Evolutionary conservation across 2,329 filamentous ascomycete genomes (phyloP).

Genomic region (Paraconiothyrium sp.): DNA sequence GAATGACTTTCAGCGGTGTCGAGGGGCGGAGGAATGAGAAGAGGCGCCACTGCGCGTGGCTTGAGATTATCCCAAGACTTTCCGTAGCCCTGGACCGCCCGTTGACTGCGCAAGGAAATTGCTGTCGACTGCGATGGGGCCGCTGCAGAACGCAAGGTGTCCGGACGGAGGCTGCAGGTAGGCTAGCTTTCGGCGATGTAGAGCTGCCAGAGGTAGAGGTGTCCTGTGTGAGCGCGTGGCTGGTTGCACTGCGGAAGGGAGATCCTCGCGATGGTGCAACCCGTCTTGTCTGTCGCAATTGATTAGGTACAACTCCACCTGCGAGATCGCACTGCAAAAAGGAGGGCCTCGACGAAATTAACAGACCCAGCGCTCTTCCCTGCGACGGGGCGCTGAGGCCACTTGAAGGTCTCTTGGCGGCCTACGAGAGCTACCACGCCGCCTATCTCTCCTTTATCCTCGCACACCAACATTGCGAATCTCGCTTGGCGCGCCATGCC

Average conservation of each 20-base stretch:
- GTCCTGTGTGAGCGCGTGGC: slow-evolving; percentile 8
- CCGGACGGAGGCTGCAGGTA: slow-evolving; percentile 20
- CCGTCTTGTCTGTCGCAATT: slow-evolving; percentile 3
- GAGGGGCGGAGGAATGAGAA: slow-evolving; percentile 35
- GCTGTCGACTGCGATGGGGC: slow-evolving; percentile 6
- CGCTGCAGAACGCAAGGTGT: slow-evolving; percentile 15
- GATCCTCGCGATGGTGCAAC: slow-evolving; percentile 9
- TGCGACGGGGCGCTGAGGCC: slow-evolving; percentile 12
- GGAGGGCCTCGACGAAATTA: slow-evolving; percentile 14
- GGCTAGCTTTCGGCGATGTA: slow-evolving; percentile 5
- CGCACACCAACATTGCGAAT: slow-evolving; percentile 1
- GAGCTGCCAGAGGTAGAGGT: slow-evolving; percentile 8
- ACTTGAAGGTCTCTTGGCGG: slow-evolving; percentile 10
- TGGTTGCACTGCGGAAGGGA: slow-evolving; percentile 15
- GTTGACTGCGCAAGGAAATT: slow-evolving; percentile 22
- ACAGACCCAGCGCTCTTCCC: not conserved
- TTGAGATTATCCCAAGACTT: slow-evolving; percentile 24
- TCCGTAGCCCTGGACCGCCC: slow-evolving; percentile 24
- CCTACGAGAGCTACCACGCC: slow-evolving; percentile 3
- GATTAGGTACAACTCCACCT: slow-evolving; percentile 8
- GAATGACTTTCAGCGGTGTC: slow-evolving; percentile 36
- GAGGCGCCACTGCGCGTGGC: slow-evolving; percentile 33
- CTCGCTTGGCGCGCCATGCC: slow-evolving; percentile 4
- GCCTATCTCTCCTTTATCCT: slow-evolving; percentile 8
- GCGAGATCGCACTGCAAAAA: not conserved